These are phyloP conservation scores for Penicillium desertorum DNA, from an alignment of 495 filamentous ascomycete species.

Conservation along the genomic window DNA sequence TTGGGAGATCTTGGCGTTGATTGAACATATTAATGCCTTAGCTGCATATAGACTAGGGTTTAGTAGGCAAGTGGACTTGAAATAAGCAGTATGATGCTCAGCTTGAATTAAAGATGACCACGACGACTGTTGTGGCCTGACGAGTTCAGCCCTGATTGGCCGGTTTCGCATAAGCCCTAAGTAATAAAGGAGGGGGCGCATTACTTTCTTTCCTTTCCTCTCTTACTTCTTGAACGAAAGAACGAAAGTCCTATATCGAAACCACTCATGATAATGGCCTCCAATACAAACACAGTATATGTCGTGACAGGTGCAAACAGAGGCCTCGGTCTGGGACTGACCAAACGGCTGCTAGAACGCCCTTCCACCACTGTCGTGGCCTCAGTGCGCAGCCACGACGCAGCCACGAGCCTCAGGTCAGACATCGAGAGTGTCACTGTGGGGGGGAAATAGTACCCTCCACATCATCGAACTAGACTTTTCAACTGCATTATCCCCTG, in stretches of 20 bases:
- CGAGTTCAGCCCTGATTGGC: constrained; percentile 1
- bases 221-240: neutral
- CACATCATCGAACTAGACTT: constrained; percentile 46
- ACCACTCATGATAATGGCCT: neutral
- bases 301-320: constrained; percentile 42
- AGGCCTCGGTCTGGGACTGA: constrained; percentile 50
- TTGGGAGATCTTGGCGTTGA: no score
- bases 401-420: constrained; percentile 21
- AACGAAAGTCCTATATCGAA: neutral
- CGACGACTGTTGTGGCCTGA: neutral
- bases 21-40: no score
- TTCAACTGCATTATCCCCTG: constrained; percentile 21
- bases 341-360: constrained; percentile 37
- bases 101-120: neutral
- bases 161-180: neutral
- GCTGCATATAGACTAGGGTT: no score
- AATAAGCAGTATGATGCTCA: neutral
- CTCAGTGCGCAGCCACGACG: constrained; percentile 37
- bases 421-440: constrained; percentile 16
- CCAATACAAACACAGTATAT: constrained; percentile 12
- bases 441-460: constrained; percentile 34
- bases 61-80: no score
- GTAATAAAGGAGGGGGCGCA: neutral
- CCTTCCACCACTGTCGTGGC: constrained; percentile 49
- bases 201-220: neutral